Evolutionary conservation across 495 filamentous ascomycete genomes (phyloP), one percentile per base, ranked within the genome.

Genomic region (Penicillium maclennaniae): DNA sequence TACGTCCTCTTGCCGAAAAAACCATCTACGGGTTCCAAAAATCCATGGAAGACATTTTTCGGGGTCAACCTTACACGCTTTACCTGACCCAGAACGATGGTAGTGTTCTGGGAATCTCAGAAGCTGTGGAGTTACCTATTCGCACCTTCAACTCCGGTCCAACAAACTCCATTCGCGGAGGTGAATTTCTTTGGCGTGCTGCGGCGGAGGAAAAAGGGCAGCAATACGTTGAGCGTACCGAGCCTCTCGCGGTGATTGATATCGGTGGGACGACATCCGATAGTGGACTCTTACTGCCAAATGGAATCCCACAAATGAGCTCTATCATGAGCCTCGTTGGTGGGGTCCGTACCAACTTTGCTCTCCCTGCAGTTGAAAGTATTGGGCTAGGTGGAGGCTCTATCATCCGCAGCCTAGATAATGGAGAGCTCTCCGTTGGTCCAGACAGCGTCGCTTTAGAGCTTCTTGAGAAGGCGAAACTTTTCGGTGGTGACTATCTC

Each of bases 391-490:
- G 80, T 20, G 80, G 80, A 15, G 80, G 79, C 3, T 78, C 73
- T 2, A 73, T 79, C 34, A 67, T 82, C 26, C 67, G 76, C 4
- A 62, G 60, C 9, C 45, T 58, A 6, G 66, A 60, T 4, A 57
- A 64, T n/a, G 63, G 60, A 14, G 40, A 51, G 6, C 17, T 76
- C 0, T 72, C 69, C 1, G 68, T 85, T 41, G 82, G 82, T 0
- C 80, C 80, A 1, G 79, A 85, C 27, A 77, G 73, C 28, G 82
- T 83, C 3, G 82, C 77, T 15, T 74, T 80, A 39, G 76, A 74
- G 49, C 65, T 83, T 16, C 69, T 71, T 7, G 57, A 69, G 34
- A 75, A 82, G 39, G 67, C 79, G 0, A 57, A 69, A 15, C 62
- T 75, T 0, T 83, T 82, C 60, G 80, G 79, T 34, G 79, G 80